Percentiles rank a stretch among this genome's conserved stretches.
Evolutionary conservation across 2,329 filamentous ascomycete species (phyloP).

Genomic region (Myotisia sp.): DNA sequence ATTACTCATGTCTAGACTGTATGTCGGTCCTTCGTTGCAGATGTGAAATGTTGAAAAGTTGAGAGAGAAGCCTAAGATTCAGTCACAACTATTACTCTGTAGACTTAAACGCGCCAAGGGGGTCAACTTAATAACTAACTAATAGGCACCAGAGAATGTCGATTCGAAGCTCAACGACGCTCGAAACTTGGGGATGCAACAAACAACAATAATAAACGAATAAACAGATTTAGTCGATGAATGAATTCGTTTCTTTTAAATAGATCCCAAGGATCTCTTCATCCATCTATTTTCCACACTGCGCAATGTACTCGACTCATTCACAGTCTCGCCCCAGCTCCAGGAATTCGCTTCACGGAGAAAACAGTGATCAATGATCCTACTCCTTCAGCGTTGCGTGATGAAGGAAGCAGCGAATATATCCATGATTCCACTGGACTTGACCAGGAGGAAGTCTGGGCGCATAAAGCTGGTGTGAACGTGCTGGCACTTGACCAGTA

Average conservation of each 20-base stretch:
- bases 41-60: too few relatives aligned
- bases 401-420: slow-evolving; percentile 8
- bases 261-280: slow-evolving; percentile 56
- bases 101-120: too few relatives aligned
- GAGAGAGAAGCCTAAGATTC: too few relatives aligned
- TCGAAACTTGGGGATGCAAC: too few relatives aligned
- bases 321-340: slow-evolving; percentile 52
- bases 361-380: slow-evolving; percentile 4
- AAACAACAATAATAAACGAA: too few relatives aligned
- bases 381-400: too few relatives aligned
- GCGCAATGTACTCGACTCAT: slow-evolving; percentile 53
- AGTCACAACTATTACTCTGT: too few relatives aligned
- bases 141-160: too few relatives aligned
- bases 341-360: slow-evolving; percentile 52
- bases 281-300: slow-evolving; percentile 49
- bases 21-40: too few relatives aligned
- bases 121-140: too few relatives aligned
- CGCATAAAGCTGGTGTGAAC: slow-evolving; percentile 67
- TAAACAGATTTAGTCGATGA: slow-evolving; percentile 31
- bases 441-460: slow-evolving; percentile 25
- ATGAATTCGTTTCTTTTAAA: slow-evolving; percentile 67
- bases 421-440: slow-evolving; percentile 5
- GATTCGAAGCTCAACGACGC: too few relatives aligned
- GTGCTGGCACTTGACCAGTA: slow-evolving; percentile 68
- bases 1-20: too few relatives aligned